These are phyloP conservation scores for Metschnikowia noctiluminum DNA, from an alignment of 805 yeast genomes.

Conservation along the genomic window DNA sequence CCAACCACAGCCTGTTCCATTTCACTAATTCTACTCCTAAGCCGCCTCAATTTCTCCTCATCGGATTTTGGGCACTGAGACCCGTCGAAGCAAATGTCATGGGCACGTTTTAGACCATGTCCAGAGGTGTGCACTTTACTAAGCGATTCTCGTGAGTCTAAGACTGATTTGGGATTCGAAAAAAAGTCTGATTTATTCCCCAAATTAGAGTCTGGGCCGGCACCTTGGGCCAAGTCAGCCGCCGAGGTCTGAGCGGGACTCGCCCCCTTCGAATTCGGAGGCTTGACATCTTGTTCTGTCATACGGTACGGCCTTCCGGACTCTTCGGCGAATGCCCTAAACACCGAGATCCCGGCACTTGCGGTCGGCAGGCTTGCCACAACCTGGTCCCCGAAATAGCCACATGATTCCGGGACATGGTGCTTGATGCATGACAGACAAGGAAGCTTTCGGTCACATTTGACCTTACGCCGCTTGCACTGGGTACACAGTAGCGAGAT, in stretches of 20 bases:
- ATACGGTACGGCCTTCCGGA: not conserved
- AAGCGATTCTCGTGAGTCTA: too few species aligned
- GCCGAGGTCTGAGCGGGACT: not conserved
- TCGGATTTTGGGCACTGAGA: not conserved
- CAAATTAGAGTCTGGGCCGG: not conserved
- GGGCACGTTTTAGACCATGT: too few species aligned
- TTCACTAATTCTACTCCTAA: not conserved
- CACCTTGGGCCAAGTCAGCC: not conserved
- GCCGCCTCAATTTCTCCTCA: not conserved
- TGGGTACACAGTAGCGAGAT: slow-evolving; percentile 32
- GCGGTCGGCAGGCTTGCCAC: not conserved
- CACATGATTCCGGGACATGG: slow-evolving; percentile 23
- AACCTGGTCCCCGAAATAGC: slow-evolving; percentile 21
- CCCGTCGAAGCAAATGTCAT: too few species aligned
- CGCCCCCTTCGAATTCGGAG: not conserved
- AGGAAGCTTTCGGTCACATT: slow-evolving; percentile 36
- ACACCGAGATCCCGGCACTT: not conserved
- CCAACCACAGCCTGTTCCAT: not conserved
- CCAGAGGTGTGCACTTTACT: too few species aligned
- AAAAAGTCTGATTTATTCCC: not conserved
- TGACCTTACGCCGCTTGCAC: slow-evolving; percentile 36
- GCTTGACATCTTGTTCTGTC: not conserved
- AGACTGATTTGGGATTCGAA: too few species aligned
- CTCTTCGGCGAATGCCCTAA: slow-evolving; percentile 4
- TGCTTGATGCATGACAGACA: slow-evolving; percentile 32